Evolutionary conservation across 1,284 basidiomycete species (phyloP), one percentile per base, ranked within the genome.

Genomic region (Ustilago tritici): DNA sequence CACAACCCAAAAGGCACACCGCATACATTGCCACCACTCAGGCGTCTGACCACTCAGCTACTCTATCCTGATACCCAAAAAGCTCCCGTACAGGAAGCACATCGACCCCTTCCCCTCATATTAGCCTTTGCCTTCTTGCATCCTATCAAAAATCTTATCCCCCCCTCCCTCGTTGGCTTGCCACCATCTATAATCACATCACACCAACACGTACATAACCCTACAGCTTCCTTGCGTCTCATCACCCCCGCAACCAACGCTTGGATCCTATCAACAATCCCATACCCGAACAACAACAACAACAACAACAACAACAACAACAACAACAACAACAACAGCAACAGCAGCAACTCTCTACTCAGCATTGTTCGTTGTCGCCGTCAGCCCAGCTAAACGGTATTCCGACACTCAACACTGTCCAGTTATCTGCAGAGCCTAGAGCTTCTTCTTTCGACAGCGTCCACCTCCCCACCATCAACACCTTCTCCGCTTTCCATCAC

Each of bases 71-170:
- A 60, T 31, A 38, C 35, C 65, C 61, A 55, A 70, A 73, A 75
- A 75, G 67, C 72, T 75, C 56, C 64, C 72, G 64, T 75, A 9
- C 31, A 70, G 67, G 67, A 70, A 75, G 67, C 72, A 67, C 54
- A 34, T 34, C 50, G 15, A 46, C 34, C 43, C 34, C 36, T 49
- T 49, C 46, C 54, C 38, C 47, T 59, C 63, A 73, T 64, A 64
- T 61, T 61, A 64, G 23, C 43, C 61, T 38, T 38, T 38, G 15
- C 19, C n/a, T 52, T 49, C 36, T 19, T 28, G 11, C 11, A 15
- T 23, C 61, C 49, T 28, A 38, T 23, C 54, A 31, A 43, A 31
- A 43, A 23, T 35, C 54, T 17, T 17, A 23, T 49, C 15, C 50
- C 10, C 17, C 15, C 58, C 17, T 38, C 55, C 55, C 19, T 34